A percentile compares a stretch with the other conserved stretches of the same genome.
phyloP scores from a whole-genome alignment of 73 alveolate genomes.

The Paramecium tetraurelia region DNA sequence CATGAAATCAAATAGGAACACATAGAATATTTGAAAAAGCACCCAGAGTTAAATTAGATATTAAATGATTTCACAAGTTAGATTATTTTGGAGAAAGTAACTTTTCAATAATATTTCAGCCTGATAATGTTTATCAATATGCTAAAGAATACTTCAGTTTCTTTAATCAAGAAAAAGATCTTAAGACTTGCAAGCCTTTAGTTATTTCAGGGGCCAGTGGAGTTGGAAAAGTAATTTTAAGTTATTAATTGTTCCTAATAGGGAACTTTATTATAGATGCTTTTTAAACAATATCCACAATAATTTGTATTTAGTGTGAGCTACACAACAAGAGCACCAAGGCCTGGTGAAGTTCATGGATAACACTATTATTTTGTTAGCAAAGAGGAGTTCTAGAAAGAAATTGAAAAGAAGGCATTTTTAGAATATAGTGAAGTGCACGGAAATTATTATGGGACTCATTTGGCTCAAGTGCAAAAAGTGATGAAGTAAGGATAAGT shows the following conservation, averaged over 20 bases:
- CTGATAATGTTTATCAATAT: slow-evolving; percentile 29
- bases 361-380: slow-evolving; percentile 74
- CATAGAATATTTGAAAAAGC: background rate
- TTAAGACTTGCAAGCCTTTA: background rate
- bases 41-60: slow-evolving; percentile 5
- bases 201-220: slow-evolving; percentile 85
- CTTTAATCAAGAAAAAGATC: slow-evolving; percentile 46
- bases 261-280: slow-evolving; percentile 71
- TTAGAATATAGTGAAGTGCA: slow-evolving; percentile 66
- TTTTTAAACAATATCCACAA: slow-evolving; percentile 68
- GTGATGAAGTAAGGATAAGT: slow-evolving; percentile 40
- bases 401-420: slow-evolving; percentile 63
- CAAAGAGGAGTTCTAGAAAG: slow-evolving; percentile 68
- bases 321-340: slow-evolving; percentile 74
- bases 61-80: slow-evolving; percentile 35
- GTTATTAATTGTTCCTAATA: background rate
- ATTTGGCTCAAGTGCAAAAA: slow-evolving; percentile 52
- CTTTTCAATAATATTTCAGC: background rate
- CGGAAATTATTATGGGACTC: slow-evolving; percentile 68
- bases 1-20: slow-evolving; percentile 34
- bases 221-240: slow-evolving; percentile 67
- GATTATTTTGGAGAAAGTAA: background rate
- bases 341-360: slow-evolving; percentile 81
- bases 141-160: slow-evolving; percentile 41
- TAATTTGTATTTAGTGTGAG: slow-evolving; percentile 71